Evolutionary conservation across 83 land plant species (phyloP).

Genomic region (Picea engelmannii): DNA sequence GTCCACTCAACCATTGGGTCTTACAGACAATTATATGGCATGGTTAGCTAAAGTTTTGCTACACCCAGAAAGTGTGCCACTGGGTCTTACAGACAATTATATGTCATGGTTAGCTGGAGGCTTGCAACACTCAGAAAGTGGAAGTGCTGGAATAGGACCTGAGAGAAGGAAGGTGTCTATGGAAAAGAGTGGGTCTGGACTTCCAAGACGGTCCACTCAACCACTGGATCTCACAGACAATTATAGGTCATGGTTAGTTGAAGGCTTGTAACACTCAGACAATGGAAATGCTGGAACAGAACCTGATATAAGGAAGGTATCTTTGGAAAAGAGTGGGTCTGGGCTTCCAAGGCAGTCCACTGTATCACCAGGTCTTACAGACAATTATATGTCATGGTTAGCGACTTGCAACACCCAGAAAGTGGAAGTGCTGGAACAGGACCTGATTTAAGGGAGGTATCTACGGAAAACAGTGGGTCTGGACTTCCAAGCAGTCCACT

Average conservation of each 20-base stretch:
- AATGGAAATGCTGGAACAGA: background rate
- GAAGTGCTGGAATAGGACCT: background rate
- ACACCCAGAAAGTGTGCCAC: background rate
- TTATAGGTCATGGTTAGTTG: background rate
- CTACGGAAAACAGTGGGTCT: background rate
- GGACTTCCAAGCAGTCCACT: conserved; percentile 11
- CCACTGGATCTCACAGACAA: background rate
- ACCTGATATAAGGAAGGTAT: background rate
- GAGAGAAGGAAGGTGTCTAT: background rate
- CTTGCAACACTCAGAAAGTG: too few species aligned
- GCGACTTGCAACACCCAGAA: background rate
- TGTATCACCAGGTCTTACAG: background rate
- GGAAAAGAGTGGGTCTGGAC: background rate
- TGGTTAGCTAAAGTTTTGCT: background rate
- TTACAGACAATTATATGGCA: conserved; percentile 4
- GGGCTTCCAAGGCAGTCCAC: background rate
- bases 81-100: too few species aligned
- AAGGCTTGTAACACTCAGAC: background rate
- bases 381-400: background rate
- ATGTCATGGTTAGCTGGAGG: background rate
- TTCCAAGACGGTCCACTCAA: background rate
- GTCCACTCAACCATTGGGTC: background rate
- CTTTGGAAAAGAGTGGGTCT: background rate
- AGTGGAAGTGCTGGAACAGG: background rate
- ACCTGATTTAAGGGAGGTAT: background rate